A percentile compares a stretch with the other conserved stretches of the same genome.
Conservation (phyloP, 2,329 filamentous ascomycete species). For the Colletotrichum trifolii region DNA sequence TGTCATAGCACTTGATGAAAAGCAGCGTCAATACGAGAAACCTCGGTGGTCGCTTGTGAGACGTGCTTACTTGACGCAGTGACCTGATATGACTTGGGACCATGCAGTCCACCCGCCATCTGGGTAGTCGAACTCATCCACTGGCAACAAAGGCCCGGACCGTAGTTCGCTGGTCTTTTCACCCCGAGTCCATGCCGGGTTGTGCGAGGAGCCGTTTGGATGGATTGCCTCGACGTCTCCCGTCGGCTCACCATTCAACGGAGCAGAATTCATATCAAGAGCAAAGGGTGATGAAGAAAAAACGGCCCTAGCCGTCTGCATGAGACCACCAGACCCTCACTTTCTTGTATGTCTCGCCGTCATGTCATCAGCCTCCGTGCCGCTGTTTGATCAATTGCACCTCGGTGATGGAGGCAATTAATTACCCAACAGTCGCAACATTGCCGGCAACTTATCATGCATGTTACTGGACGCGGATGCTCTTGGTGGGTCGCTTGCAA, state of each 20-base stretch:
- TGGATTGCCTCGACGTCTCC: neutral
- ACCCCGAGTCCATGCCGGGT: neutral
- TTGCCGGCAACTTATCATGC: neutral
- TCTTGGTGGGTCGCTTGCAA: neutral
- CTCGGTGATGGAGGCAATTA: neutral
- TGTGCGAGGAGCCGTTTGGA: neutral
- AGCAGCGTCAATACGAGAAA: neutral
- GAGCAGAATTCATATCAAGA: too few species aligned
- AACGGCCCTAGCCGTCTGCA: neutral
- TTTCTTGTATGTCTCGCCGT: neutral
- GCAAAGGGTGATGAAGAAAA: too few species aligned
- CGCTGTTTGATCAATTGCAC: neutral
- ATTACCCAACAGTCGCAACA: neutral
- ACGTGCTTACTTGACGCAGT: neutral
- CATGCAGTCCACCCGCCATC: slow-evolving; percentile 6
- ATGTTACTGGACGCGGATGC: neutral
- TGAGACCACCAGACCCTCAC: neutral
- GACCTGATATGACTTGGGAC: slow-evolving; percentile 6
- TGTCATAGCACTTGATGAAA: neutral
- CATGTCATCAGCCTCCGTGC: neutral
- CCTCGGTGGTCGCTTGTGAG: neutral
- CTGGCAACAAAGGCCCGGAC: neutral
- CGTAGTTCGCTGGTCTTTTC: too few species aligned
- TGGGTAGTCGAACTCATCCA: neutral
- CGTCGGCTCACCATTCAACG: too few species aligned